Base-by-base conservation (phyloP, 768 basidiomycete species). In the Holtermannia corniformis region DNA sequence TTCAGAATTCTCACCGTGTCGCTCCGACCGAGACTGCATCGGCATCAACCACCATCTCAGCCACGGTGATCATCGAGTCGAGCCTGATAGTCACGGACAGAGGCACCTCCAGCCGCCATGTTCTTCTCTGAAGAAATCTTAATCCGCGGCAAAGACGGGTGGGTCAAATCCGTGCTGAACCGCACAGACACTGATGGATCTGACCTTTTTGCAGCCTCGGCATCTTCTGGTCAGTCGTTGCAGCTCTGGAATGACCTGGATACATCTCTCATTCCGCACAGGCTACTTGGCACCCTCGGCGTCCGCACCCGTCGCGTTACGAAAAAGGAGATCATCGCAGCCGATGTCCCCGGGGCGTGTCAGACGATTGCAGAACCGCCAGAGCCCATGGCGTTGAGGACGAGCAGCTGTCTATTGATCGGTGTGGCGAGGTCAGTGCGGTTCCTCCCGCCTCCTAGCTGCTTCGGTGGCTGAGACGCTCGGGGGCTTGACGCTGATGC, bases 211-310 rank as follows among this genome's bases (percentile, higher is more conserved):
- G 13, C 51, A 68, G 67, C 1, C 62, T 65, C 47, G 62, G 67
- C 23, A 62, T 68, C 41, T 45, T 65, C 19, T 68, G 67, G 67
- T 65, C 41, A 49, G 58, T 52, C 47, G 13, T 79, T 90, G n/a
- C 76, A 89, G 19, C 90, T 87, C n/a, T n/a, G 87, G 87, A 69
- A 53, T 61, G 52, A 4, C 10, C 7, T 32, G 16, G 28, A 19
- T 10, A 42, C 40, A 22, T 24, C 24, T 14, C 14, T 44, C 12
- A 40, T 11, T n/a, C 21, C 47, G 20, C 11, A 4, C 54, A 93
- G 90, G 90, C 81, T 93, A 21, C 87, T 87, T 5, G 89, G 90
- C 1, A 93, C 90, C 1, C 76, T 92, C 21, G 90, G 90, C 41
- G 83, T 88, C 73, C 85, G 86, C n/a, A 80, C 81, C 13, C 87